These are phyloP conservation scores for Kluyveromyces nonfermentans DNA, from an alignment of 805 yeast species.

Conservation along the genomic window DNA sequence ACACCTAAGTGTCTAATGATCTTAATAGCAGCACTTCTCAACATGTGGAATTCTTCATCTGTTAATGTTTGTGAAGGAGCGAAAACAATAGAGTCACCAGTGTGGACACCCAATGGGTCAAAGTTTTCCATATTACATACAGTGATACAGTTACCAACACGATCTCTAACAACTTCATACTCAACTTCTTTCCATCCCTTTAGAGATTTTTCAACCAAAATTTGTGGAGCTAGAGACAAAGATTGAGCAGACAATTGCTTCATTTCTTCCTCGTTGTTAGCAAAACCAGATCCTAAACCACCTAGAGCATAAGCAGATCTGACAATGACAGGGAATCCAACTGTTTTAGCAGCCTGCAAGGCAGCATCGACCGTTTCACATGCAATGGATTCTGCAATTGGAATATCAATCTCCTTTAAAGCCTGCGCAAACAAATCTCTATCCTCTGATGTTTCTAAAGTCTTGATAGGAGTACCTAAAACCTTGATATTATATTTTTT, in stretches of 20 bases:
- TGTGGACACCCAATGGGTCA: conserved; percentile 96
- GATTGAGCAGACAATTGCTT: conserved; percentile 85
- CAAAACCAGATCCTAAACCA: conserved; percentile 97
- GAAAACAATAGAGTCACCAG: conserved; percentile 98
- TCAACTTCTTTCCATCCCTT: conserved; percentile 99
- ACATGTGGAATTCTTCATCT: conserved; percentile 97
- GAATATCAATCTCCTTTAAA: conserved; percentile 86
- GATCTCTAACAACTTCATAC: conserved; percentile 95
- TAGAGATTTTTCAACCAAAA: conserved; percentile 89
- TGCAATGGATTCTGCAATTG: conserved; percentile 95
- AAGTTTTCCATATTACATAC: conserved; percentile 99
- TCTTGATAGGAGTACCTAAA: conserved; percentile 93
- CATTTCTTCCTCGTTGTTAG: conserved; percentile 72
- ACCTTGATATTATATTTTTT: conserved; percentile 88
- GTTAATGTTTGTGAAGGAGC: conserved; percentile 97
- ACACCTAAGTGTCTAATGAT: conserved; percentile 97
- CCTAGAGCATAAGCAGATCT: conserved; percentile 97
- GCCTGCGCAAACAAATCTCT: conserved; percentile 95
- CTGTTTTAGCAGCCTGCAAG: conserved; percentile 71
- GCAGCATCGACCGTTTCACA: conserved; percentile 93
- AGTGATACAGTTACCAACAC: conserved; percentile 93
- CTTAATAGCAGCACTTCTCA: conserved; percentile 94
- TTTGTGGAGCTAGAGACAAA: conserved; percentile 85
- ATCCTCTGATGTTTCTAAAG: conserved; percentile 94
- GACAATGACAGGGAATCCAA: conserved; percentile 94